These are phyloP conservation scores for Oxytropis ochrocephala DNA, from an alignment of 306 rosid genomes.

Conservation along the genomic window DNA sequence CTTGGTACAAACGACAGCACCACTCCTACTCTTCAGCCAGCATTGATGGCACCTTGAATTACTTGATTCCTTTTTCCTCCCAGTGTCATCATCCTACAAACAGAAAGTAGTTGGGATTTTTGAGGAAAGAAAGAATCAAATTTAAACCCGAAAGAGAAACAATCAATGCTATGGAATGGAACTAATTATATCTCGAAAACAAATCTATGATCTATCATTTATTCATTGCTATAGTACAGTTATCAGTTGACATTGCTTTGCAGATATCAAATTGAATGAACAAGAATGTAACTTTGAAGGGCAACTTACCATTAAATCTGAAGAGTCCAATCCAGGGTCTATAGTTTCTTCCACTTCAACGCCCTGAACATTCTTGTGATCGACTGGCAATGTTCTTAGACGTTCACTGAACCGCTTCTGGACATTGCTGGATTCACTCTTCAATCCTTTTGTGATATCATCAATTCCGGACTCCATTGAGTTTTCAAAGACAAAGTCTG, in stretches of 20 bases:
- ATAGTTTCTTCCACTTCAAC: conserved; percentile 17
- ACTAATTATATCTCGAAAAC: background rate
- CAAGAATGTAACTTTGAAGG: background rate
- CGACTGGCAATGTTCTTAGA: conserved; percentile 14
- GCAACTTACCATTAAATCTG: conserved; percentile 33
- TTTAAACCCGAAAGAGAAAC: background rate
- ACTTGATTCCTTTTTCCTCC: conserved; percentile 19
- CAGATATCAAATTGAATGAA: conserved; percentile 5
- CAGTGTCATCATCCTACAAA: conserved; percentile 36
- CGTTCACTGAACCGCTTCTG: conserved; percentile 32
- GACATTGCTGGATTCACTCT: background rate
- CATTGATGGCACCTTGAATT: conserved; percentile 58
- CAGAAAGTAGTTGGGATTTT: background rate
- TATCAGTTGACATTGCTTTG: background rate
- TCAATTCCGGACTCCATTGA: conserved; percentile 13
- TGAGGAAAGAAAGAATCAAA: background rate
- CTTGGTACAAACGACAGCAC: conserved; percentile 33
- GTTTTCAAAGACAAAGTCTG: background rate
- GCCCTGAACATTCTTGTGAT: conserved; percentile 1
- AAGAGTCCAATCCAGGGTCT: conserved; percentile 17
- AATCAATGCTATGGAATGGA: conserved; percentile 1
- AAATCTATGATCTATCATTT: background rate
- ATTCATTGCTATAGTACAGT: background rate
- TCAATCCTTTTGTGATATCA: background rate
- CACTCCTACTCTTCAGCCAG: conserved; percentile 31